Evolutionary conservation across 2,329 filamentous ascomycete species (phyloP).

Genomic region (Fonsecaea pugnacius): DNA sequence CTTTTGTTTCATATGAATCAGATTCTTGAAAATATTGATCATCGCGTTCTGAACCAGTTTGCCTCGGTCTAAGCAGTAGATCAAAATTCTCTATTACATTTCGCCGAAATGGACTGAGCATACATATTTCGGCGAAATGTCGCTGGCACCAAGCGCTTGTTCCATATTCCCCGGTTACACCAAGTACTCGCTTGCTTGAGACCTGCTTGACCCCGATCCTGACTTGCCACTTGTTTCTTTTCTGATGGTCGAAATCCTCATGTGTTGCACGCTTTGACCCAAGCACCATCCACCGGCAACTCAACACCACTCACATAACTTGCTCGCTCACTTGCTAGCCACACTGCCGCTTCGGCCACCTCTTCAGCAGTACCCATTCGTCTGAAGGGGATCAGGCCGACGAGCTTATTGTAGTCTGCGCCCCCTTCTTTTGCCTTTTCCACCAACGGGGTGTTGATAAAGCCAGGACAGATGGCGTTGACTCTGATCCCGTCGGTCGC

Average conservation of each 20-base stretch:
- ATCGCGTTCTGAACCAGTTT: too few species aligned
- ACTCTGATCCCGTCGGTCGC: constrained; percentile 50
- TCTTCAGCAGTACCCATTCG: constrained; percentile 41
- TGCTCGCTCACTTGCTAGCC: constrained; percentile 39
- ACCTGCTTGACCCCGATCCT: too few species aligned
- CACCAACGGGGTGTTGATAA: constrained; percentile 47
- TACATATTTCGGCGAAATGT: too few species aligned
- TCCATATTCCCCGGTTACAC: too few species aligned
- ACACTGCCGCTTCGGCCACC: constrained; percentile 41
- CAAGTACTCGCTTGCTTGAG: too few species aligned
- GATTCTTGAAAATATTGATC: too few species aligned
- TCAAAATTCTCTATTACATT: too few species aligned
- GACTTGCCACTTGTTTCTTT: too few species aligned
- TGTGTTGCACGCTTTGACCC: constrained; percentile 26
- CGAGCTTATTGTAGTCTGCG: constrained; percentile 20
- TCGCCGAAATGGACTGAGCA: too few species aligned
- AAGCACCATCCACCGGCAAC: constrained; percentile 37
- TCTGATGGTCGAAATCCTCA: constrained; percentile 8
- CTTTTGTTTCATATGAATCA: too few species aligned
- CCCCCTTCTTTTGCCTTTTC: constrained; percentile 19
- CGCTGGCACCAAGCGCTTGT: too few species aligned
- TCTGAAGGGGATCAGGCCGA: constrained; percentile 31
- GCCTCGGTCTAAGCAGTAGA: too few species aligned
- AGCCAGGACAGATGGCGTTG: constrained; percentile 53
- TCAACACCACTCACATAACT: constrained; percentile 41